A percentile compares a stretch with the other conserved stretches of the same genome.
Conservation (phyloP, 2,329 filamentous ascomycete genomes). For the Emericellopsis cladophorae region DNA sequence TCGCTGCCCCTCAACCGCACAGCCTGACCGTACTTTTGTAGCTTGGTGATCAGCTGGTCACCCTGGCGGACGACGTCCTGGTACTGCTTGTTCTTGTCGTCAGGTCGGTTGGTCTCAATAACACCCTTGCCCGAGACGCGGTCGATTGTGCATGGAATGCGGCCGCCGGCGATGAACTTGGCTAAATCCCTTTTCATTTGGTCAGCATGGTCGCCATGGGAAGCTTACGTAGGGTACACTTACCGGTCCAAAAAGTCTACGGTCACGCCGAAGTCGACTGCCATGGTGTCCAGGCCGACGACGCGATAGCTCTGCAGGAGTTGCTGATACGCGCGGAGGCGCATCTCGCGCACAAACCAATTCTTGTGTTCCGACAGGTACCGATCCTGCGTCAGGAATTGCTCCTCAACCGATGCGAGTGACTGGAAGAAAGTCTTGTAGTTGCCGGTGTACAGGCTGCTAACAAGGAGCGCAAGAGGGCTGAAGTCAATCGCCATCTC, state of each 20-base stretch:
- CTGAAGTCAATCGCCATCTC: slow-evolving; percentile 83
- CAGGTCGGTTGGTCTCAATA: slow-evolving; percentile 94
- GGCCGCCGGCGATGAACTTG: slow-evolving; percentile 89
- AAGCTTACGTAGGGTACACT: slow-evolving; percentile 16
- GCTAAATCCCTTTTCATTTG: slow-evolving; percentile 61
- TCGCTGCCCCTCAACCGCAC: slow-evolving; percentile 91
- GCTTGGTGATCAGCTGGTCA: slow-evolving; percentile 93
- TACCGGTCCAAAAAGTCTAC: slow-evolving; percentile 94
- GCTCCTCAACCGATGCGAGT: slow-evolving; percentile 79
- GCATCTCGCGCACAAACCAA: slow-evolving; percentile 99
- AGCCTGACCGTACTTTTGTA: slow-evolving; percentile 97
- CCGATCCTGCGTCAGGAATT: slow-evolving; percentile 86
- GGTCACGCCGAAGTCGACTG: slow-evolving; percentile 88
- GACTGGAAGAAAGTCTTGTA: slow-evolving; percentile 92
- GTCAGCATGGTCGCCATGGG: not conserved
- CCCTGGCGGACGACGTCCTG: slow-evolving; percentile 95
- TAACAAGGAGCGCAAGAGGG: slow-evolving; percentile 75
- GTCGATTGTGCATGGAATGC: slow-evolving; percentile 94
- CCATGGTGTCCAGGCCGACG: slow-evolving; percentile 95
- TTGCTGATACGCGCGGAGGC: slow-evolving; percentile 90
- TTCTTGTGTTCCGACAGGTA: slow-evolving; percentile 91
- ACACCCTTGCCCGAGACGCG: slow-evolving; percentile 91
- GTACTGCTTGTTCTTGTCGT: slow-evolving; percentile 99
- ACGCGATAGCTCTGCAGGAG: slow-evolving; percentile 94
- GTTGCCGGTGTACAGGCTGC: slow-evolving; percentile 83